These are phyloP conservation scores for Hemerocallis citrina DNA, from an alignment of 106 monocot species.

Conservation along the genomic window DNA sequence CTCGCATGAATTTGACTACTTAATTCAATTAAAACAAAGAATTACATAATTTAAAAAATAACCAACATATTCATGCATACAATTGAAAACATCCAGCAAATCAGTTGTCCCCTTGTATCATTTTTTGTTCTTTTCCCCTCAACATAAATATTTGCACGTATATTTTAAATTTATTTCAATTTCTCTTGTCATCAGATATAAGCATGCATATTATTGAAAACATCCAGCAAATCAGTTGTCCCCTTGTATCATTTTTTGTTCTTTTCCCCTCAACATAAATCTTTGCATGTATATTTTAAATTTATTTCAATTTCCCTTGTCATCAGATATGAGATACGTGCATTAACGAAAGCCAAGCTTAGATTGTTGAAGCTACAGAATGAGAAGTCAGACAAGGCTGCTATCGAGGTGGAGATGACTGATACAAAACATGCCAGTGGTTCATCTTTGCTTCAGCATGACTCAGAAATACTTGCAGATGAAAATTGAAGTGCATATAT, in stretches of 20 bases:
- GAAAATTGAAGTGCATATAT: neutral
- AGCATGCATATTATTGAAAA: too few species aligned
- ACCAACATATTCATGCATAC: too few species aligned
- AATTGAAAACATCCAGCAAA: too few species aligned
- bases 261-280: neutral
- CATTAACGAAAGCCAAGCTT: conserved; percentile 55
- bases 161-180: conserved; percentile 2
- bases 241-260: neutral
- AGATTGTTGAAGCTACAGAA: conserved; percentile 31
- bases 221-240: too few species aligned
- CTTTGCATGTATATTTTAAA: neutral
- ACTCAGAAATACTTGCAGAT: conserved; percentile 7
- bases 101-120: too few species aligned
- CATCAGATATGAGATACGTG: conserved; percentile 70
- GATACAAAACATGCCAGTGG: conserved; percentile 27
- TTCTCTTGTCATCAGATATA: conserved; percentile 27
- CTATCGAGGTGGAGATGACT: conserved; percentile 69
- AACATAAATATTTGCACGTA: neutral
- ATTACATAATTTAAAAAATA: too few species aligned
- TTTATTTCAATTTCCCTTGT: conserved; percentile 3
- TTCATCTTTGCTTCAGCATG: conserved; percentile 4
- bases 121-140: neutral
- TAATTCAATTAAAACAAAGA: too few species aligned
- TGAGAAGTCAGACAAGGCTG: conserved; percentile 19
- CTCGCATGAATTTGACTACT: too few species aligned